Evolutionary conservation across 129 eudicot species (phyloP).

Genomic region (Arctium lappa): DNA sequence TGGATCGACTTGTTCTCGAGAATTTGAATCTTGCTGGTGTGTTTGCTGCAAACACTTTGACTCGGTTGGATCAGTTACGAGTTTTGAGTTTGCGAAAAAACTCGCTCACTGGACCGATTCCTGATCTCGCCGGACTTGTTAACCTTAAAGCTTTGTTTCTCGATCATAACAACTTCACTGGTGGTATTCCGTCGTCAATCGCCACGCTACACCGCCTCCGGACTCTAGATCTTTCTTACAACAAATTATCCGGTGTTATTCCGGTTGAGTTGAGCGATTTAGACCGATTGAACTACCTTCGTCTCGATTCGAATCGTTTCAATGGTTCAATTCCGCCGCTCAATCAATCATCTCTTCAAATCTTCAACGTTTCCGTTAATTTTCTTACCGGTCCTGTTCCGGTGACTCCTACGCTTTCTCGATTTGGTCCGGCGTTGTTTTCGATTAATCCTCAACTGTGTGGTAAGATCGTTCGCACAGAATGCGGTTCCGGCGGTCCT

Average conservation of each 20-base stretch:
- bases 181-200: conserved; percentile 56
- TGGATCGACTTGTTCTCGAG: conserved; percentile 50
- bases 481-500: conserved; percentile 43
- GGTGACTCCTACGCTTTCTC: conserved; percentile 45
- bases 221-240: conserved; percentile 64
- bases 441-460: conserved; percentile 49
- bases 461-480: conserved; percentile 51
- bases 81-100: conserved; percentile 71
- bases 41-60: conserved; percentile 48
- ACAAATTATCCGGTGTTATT: conserved; percentile 55
- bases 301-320: conserved; percentile 64
- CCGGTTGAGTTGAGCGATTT: conserved; percentile 38
- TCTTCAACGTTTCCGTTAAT: conserved; percentile 70
- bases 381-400: conserved; percentile 62
- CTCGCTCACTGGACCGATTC: conserved; percentile 87
- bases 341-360: conserved; percentile 49
- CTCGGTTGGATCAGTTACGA: conserved; percentile 59
- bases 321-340: conserved; percentile 71
- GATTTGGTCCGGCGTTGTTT: conserved; percentile 42
- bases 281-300: conserved; percentile 48
- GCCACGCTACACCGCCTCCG: conserved; percentile 60
- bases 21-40: conserved; percentile 43
- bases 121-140: conserved; percentile 52
- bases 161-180: conserved; percentile 55
- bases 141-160: conserved; percentile 67